These are phyloP conservation scores for Metschnikowia similis DNA, from an alignment of 805 yeast genomes.

Conservation along the genomic window DNA sequence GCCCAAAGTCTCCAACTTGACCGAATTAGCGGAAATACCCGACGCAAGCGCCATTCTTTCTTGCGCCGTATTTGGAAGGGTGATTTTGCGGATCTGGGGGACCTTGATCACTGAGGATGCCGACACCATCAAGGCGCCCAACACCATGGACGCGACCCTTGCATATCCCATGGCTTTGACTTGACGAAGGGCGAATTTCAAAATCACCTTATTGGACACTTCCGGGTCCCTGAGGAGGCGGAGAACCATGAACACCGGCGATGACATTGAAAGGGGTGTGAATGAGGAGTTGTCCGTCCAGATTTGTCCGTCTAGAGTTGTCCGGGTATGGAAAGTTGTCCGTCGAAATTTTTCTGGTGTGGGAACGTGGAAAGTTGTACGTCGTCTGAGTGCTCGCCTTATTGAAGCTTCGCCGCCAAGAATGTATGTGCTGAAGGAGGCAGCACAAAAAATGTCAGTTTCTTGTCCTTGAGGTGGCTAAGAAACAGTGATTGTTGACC, in stretches of 20 bases:
- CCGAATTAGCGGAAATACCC: constrained; percentile 35
- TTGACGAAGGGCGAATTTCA: constrained; percentile 35
- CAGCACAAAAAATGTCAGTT: too few relatives aligned
- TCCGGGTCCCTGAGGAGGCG: constrained; percentile 37
- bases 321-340: too few relatives aligned
- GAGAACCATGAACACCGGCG: constrained; percentile 18
- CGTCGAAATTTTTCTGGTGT: too few relatives aligned
- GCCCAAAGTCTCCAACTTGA: constrained; percentile 33
- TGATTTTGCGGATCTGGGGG: constrained; percentile 38
- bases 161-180: constrained; percentile 31
- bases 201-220: constrained; percentile 34
- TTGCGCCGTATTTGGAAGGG: constrained; percentile 22
- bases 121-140: constrained; percentile 34
- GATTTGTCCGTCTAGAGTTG: too few relatives aligned
- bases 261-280: constrained; percentile 1
- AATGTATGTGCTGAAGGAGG: too few relatives aligned
- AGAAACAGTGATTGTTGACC: not conserved
- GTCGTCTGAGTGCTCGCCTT: too few relatives aligned
- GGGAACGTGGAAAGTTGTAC: too few relatives aligned
- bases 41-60: constrained; percentile 28
- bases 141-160: constrained; percentile 27
- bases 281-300: too few relatives aligned
- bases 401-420: too few relatives aligned
- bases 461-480: too few relatives aligned
- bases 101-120: constrained; percentile 35